phyloP scores from a whole-genome alignment of 2,329 filamentous ascomycete genomes.

The Pseudogymnoascus sp. region DNA sequence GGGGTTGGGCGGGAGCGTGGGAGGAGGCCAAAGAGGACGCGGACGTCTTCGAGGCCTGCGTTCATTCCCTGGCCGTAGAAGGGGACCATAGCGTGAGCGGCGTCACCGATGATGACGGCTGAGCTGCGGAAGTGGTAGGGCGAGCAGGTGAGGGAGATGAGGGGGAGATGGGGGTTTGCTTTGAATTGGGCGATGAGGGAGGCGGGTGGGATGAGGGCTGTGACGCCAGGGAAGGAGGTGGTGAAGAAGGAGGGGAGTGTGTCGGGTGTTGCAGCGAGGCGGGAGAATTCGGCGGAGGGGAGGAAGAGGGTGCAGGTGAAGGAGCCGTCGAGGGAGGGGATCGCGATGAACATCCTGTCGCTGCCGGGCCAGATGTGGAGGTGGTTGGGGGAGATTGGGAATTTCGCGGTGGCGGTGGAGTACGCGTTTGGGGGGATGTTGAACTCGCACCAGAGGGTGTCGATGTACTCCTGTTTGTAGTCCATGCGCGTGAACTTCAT shows the following conservation, averaged over 20 bases:
- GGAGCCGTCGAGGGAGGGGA: conserved; percentile 75
- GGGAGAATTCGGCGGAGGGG: conserved; percentile 60
- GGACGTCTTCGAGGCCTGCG: conserved; percentile 87
- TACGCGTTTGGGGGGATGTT: conserved; percentile 53
- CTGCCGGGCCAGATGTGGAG: conserved; percentile 95
- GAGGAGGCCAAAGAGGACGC: conserved; percentile 74
- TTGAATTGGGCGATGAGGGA: conserved; percentile 69
- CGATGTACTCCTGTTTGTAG: conserved; percentile 91
- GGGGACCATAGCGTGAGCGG: conserved; percentile 94
- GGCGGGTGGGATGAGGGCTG: conserved; percentile 57
- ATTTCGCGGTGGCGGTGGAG: conserved; percentile 38
- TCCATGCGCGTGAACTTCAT: conserved; percentile 93
- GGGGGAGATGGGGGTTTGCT: conserved; percentile 78
- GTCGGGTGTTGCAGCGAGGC: conserved; percentile 57
- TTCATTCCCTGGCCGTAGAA: conserved; percentile 99
- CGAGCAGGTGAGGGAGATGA: conserved; percentile 88
- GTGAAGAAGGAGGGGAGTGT: conserved; percentile 68
- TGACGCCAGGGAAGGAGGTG: conserved; percentile 78
- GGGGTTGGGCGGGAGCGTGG: conserved; percentile 45
- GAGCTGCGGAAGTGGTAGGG: conserved; percentile 76
- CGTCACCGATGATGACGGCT: conserved; percentile 83
- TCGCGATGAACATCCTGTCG: conserved; percentile 97
- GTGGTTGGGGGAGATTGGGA: conserved; percentile 82
- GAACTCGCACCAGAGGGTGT: conserved; percentile 97
- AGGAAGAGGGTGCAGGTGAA: conserved; percentile 96